A percentile compares a stretch with the other conserved stretches of the same genome.
Evolutionary conservation across 2,329 filamentous ascomycete genomes (phyloP).

Genomic region (Fusarium sp.): DNA sequence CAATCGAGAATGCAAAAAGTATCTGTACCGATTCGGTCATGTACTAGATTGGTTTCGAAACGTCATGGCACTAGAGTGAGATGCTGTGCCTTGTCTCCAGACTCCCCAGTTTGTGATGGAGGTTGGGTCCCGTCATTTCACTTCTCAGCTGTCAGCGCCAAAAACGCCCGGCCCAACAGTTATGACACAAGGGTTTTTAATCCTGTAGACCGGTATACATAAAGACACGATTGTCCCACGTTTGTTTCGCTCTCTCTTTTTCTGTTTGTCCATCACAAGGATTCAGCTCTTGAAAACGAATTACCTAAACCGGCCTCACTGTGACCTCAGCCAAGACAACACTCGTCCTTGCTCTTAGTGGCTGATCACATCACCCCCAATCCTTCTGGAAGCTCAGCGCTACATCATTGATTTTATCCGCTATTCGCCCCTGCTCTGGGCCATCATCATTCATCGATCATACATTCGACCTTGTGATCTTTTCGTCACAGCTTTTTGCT

Average conservation of each 20-base stretch:
- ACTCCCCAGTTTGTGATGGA: not conserved
- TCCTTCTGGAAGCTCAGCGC: conserved; percentile 7
- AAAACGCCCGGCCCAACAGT: not conserved
- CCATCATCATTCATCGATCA: conserved; percentile 4
- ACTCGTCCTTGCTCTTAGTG: conserved; percentile 15
- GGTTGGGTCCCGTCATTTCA: not conserved
- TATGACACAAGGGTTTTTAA: not conserved
- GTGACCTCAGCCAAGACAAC: conserved; percentile 31
- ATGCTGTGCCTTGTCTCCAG: not conserved
- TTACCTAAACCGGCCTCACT: conserved; percentile 9
- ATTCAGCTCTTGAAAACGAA: not conserved
- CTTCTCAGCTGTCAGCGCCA: conserved; percentile 24
- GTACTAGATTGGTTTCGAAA: conserved; percentile 10
- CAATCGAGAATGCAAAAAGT: not conserved
- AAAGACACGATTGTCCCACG: not conserved
- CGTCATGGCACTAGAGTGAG: not conserved
- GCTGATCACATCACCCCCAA: conserved; percentile 12
- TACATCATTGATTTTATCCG: conserved; percentile 21
- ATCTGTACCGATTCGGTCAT: not conserved
- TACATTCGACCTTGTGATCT: conserved; percentile 6
- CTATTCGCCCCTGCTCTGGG: conserved; percentile 1
- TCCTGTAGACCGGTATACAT: not conserved
- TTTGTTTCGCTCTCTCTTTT: not conserved
- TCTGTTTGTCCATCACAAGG: not conserved
- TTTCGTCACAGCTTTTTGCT: not conserved